A percentile compares a stretch with the other conserved stretches of the same genome.
These are phyloP conservation scores for Papilionanthe hybrid DNA, from an alignment of 116 monocot species.

Conservation along the genomic window DNA sequence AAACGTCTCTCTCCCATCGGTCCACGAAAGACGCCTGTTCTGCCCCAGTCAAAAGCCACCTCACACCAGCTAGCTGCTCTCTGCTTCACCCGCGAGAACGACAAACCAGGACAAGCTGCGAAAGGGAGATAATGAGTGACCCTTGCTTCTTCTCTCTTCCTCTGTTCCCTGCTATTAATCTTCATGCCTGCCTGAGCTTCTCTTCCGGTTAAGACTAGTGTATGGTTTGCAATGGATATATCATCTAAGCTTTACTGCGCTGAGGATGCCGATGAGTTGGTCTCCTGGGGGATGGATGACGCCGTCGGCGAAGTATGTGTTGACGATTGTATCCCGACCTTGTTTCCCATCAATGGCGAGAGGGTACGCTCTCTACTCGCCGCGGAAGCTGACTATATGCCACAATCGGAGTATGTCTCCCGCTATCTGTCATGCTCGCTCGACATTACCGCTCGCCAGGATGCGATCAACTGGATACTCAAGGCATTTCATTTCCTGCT, in stretches of 20 bases:
- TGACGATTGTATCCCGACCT: neutral
- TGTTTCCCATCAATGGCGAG: neutral
- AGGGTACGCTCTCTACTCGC: neutral
- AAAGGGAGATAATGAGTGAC: neutral
- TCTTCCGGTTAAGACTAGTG: neutral
- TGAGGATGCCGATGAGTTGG: neutral
- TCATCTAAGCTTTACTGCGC: conserved; percentile 12
- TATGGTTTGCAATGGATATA: neutral
- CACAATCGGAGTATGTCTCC: conserved; percentile 7
- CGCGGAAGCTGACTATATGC: conserved; percentile 36
- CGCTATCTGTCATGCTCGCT: conserved; percentile 10
- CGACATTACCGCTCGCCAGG: conserved; percentile 49
- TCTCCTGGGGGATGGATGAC: neutral
- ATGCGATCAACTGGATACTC: conserved; percentile 70
- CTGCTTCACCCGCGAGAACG: neutral
- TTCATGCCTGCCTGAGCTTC: too few species aligned
- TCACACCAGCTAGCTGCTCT: neutral
- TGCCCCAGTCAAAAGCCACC: neutral
- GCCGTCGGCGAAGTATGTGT: neutral
- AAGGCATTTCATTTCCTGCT: conserved; percentile 23
- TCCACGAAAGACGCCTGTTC: neutral
- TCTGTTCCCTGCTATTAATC: neutral
- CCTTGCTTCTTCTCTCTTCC: neutral
- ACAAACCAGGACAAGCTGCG: neutral
- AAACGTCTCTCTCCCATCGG: conserved; percentile 9